Evolutionary conservation across 2,329 filamentous ascomycete species (phyloP).

Genomic region (Colletotrichum camelliae): DNA sequence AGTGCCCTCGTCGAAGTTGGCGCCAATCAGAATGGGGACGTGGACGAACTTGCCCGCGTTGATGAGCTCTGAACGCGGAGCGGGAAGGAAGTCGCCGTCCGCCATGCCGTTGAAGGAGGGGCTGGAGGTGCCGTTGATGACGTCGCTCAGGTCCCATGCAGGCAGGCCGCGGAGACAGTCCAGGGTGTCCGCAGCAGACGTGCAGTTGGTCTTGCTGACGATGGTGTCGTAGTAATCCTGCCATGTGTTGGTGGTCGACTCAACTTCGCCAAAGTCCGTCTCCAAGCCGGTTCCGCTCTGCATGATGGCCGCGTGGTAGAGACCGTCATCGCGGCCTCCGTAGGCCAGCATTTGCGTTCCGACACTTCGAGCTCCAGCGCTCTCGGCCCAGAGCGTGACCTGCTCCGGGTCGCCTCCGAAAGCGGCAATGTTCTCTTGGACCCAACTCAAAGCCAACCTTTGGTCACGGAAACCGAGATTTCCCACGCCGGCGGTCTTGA

Average conservation of each 20-base stretch:
- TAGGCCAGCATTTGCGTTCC: conserved; percentile 57
- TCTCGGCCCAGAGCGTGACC: conserved; percentile 60
- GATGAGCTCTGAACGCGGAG: conserved; percentile 55
- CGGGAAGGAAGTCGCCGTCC: conserved; percentile 47
- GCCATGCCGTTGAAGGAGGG: conserved; percentile 28
- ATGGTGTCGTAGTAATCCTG: conserved; percentile 18
- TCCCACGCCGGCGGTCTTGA: conserved; percentile 45
- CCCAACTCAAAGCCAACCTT: conserved; percentile 52
- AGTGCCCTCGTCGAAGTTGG: conserved; percentile 69
- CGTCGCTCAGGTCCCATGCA: conserved; percentile 32
- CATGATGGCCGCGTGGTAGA: conserved; percentile 59
- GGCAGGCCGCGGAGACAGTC: conserved; percentile 36
- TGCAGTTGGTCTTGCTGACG: conserved; percentile 23
- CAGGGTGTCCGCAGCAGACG: conserved; percentile 26
- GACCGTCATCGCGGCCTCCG: conserved; percentile 54
- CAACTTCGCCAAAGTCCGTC: conserved; percentile 33
- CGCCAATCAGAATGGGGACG: conserved; percentile 67
- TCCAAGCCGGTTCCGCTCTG: conserved; percentile 52
- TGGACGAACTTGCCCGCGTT: conserved; percentile 64
- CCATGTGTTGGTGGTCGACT: conserved; percentile 22
- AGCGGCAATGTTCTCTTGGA: conserved; percentile 53
- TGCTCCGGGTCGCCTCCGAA: conserved; percentile 53
- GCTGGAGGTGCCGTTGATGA: conserved; percentile 32
- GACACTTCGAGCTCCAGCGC: conserved; percentile 55
- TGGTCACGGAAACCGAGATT: conserved; percentile 59